Conservation (phyloP, 495 filamentous ascomycete genomes). For the Penicillium antarcticum region DNA sequence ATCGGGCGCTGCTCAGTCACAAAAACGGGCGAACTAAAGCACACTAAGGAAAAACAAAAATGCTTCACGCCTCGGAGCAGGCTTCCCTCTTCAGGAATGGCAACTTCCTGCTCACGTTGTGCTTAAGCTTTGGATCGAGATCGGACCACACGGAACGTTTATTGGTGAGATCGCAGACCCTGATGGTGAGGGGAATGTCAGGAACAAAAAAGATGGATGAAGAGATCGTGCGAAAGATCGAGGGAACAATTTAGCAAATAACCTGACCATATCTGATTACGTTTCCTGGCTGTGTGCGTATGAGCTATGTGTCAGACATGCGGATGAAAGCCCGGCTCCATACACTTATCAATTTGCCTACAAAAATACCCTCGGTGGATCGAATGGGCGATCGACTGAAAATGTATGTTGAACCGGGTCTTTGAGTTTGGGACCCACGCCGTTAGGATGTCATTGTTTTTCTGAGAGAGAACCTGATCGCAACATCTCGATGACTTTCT, state of each 20-base stretch:
- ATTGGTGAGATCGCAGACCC: slow-evolving; percentile 20
- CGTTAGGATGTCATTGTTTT: slow-evolving; percentile 8
- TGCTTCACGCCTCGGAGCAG: slow-evolving; percentile 6
- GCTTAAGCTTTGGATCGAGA: slow-evolving; percentile 31
- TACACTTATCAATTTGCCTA: background rate
- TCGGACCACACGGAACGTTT: slow-evolving; percentile 20
- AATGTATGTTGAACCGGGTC: background rate
- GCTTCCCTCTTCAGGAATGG: slow-evolving; percentile 14
- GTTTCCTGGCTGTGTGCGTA: slow-evolving; percentile 26
- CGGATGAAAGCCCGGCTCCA: background rate
- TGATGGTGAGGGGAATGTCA: background rate
- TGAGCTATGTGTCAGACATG: background rate
- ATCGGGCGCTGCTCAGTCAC: slow-evolving; percentile 4
- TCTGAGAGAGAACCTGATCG: no score
- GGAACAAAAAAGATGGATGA: background rate
- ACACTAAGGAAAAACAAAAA: slow-evolving; percentile 1
- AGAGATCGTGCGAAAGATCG: background rate
- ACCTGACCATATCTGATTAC: slow-evolving; percentile 14
- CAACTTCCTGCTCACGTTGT: slow-evolving; percentile 7
- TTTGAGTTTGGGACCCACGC: slow-evolving; percentile 7
- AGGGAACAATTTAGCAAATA: background rate
- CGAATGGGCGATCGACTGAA: background rate
- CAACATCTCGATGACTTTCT: background rate
- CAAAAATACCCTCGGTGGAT: background rate
- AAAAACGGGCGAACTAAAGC: background rate